A percentile compares a stretch with the other conserved stretches of the same genome.
Conservation (phyloP, 176 grass and related monocot species). For the Tillandsia fasciculata region DNA sequence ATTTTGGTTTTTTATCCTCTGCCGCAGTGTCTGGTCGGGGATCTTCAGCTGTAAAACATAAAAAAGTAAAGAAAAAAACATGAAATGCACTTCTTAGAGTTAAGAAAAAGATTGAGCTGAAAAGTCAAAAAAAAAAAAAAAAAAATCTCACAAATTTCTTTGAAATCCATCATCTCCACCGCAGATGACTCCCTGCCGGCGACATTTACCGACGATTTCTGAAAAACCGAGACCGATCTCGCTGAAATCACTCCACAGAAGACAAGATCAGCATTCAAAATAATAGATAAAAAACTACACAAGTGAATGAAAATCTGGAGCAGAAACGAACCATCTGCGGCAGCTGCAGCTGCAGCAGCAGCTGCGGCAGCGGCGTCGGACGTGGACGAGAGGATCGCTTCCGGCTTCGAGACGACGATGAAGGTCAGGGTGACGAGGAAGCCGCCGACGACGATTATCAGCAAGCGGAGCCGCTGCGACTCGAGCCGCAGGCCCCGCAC, state of each 20-base stretch:
- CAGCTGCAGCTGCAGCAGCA: too few species aligned
- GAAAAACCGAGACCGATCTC: too few species aligned
- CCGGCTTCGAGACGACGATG: slow-evolving; percentile 64
- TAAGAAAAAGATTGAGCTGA: background rate
- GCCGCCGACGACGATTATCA: slow-evolving; percentile 57
- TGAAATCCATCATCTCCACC: background rate
- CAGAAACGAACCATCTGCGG: background rate
- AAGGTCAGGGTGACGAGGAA: slow-evolving; percentile 78
- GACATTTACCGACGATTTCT: too few species aligned
- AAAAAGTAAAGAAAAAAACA: background rate
- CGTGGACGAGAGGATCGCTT: slow-evolving; percentile 44
- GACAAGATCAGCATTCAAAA: too few species aligned
- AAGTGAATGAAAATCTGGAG: slow-evolving; percentile 4
- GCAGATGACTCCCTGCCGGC: too few species aligned
- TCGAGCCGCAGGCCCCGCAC: slow-evolving; percentile 49
- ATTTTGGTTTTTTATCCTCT: slow-evolving; percentile 2
- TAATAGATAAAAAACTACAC: background rate
- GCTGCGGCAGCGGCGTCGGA: slow-evolving; percentile 5
- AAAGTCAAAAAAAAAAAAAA: background rate
- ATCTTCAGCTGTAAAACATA: background rate
- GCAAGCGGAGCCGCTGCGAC: slow-evolving; percentile 47
- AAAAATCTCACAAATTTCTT: background rate
- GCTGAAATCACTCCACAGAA: too few species aligned
- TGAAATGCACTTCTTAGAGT: background rate
- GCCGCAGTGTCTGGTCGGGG: background rate